Percentiles rank a stretch among this genome's conserved stretches.
These are phyloP conservation scores for Candida neerlandica DNA, from an alignment of 1,139 yeast genomes.

Conservation along the genomic window DNA sequence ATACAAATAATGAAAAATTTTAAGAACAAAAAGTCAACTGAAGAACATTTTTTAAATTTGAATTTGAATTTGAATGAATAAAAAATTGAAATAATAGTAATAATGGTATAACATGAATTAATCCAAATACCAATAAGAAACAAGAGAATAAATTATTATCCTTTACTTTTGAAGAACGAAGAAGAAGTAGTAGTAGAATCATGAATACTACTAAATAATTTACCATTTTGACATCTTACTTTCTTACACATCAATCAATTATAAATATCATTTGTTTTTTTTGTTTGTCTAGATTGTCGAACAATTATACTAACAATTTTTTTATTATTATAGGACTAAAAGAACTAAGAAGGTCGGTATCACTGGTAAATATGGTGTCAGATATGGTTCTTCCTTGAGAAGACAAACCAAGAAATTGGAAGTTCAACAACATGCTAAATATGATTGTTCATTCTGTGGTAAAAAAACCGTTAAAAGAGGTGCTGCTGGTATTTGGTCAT, in stretches of 20 bases:
- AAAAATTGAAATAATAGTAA: too few species aligned
- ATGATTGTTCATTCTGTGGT: constrained; percentile 99
- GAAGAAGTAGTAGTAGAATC: too few species aligned
- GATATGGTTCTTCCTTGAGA: constrained; percentile 99
- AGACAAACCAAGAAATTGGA: constrained; percentile 99
- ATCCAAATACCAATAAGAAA: too few species aligned
- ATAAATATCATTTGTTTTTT: too few species aligned
- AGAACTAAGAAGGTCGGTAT: constrained; percentile 99
- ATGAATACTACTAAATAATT: too few species aligned
- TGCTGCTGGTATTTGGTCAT: constrained; percentile 99
- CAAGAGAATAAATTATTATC: too few species aligned
- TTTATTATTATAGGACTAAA: constrained; percentile 73
- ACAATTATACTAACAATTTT: constrained; percentile 43
- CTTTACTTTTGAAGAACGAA: background rate
- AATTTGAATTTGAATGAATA: too few species aligned
- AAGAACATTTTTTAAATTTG: too few species aligned
- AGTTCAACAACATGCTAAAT: constrained; percentile 98
- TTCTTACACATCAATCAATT: background rate
- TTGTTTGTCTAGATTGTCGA: background rate
- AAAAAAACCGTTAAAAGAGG: constrained; percentile 97
- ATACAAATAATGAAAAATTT: too few species aligned
- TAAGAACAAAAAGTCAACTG: too few species aligned
- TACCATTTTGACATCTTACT: too few species aligned
- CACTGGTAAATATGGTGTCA: constrained; percentile 99
- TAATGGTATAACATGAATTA: too few species aligned